Evolutionary conservation across 352 stramenopile species (phyloP), one percentile per base, ranked within the genome.

Genomic region (Pythium folliculosum): DNA sequence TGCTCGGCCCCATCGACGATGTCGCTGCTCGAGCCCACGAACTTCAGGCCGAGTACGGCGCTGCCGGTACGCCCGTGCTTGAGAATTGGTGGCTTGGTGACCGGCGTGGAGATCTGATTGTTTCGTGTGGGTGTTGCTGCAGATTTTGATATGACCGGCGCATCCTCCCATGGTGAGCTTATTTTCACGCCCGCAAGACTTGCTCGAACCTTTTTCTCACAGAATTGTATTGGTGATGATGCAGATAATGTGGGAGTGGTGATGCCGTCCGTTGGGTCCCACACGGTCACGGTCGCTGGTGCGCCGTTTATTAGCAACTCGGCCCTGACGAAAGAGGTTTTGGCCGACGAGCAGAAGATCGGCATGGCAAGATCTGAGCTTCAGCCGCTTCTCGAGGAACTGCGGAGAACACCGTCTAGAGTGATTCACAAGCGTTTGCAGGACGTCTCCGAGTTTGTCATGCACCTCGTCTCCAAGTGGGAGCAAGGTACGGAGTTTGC

Each of bases 371-470:
- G 50, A 4, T 81, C 76, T 1, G 82, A 90, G 59, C 77, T 93
- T 21, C 71, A 90, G 58, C 85, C 85, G 25, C 58, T 93, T 40
- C 49, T 93, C 22, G 68, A 77, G 9, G 83, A 90, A 30, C 71
- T 93, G 13, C 77, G 76, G 22, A 77, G 72, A 16, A 90, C 85
- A 12, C 73, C 82, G 22, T 86, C 80, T 8, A 72, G 75, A 17
- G 77, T 93, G 16, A 89, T 91, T 63, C 77, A 90, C 65, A 91
- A 91, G 57, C 81, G 85, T 5, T 62, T 93, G 25, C 80, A 91
- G 37, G 85, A 93, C 71, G 81, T 93, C 3, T 89, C 85, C 0
- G 83, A 91, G 47, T 80, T 91, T 67, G 85, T 93, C 17, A 67
- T 77, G n/a, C 79, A 88, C 48, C 57, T 93, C 25, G 70, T 89